Conservation (phyloP, 208 protist genomes). For the Trypanosoma theileri region DNA sequence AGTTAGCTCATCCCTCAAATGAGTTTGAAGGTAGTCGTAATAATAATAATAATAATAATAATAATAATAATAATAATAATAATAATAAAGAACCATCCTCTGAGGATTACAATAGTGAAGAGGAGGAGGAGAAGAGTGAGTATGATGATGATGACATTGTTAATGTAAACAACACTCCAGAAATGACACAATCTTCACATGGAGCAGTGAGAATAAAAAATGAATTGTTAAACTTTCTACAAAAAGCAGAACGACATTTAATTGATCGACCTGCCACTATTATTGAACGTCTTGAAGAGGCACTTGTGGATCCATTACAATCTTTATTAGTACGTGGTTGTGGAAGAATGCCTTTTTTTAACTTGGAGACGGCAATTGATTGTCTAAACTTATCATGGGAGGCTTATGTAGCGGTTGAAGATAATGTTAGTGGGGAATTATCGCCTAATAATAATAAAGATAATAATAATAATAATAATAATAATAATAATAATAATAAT, state of each 20-base stretch:
- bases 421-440: slow-evolving; percentile 24
- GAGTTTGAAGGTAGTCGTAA: neutral
- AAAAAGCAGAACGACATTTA: slow-evolving; percentile 19
- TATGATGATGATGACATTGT: neutral
- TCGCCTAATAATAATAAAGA: slow-evolving; percentile 25
- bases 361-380: slow-evolving; percentile 60
- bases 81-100: neutral
- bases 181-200: neutral
- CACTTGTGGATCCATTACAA: slow-evolving; percentile 27
- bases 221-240: slow-evolving; percentile 10
- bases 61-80: neutral
- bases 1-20: neutral
- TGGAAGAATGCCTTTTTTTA: slow-evolving; percentile 48
- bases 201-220: neutral
- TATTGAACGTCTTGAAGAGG: slow-evolving; percentile 32
- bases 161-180: no score
- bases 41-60: neutral
- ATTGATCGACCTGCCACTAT: slow-evolving; percentile 18
- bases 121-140: neutral
- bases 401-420: slow-evolving; percentile 41
- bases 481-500: no score
- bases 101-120: neutral
- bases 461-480: no score
- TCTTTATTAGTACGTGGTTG: slow-evolving; percentile 15
- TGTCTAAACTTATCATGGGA: slow-evolving; percentile 73